Evolutionary conservation across 78 protist genomes (phyloP), one percentile per base, ranked within the genome.

Genomic region (Monocercomonoides exilis): DNA sequence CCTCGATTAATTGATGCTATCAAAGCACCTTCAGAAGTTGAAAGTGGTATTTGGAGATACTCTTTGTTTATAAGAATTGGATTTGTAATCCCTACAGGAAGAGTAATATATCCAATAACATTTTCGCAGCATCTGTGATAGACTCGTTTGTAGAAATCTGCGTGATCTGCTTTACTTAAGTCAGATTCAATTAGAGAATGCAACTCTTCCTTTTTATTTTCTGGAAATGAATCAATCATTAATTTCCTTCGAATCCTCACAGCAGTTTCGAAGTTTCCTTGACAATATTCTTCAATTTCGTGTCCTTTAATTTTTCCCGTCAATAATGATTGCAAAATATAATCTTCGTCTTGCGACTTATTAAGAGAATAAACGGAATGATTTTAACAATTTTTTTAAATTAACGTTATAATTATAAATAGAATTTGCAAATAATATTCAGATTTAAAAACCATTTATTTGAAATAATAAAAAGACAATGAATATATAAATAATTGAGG

Each of bases 11-110:
- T 91, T 41, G 86, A 34, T 21, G 96, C 97, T 5, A 95, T 87
- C 29, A 95, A 88, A 33, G 84, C 33, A 5, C 33, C 97, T 84
- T 95, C 97, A n/a, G 94, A 91, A 43, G 97, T 95, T 11, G 97
- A 95, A 93, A 95, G 77, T 45, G 97, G 97, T 1, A 95, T 45
- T 6, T 34, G n/a, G 36, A 6, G 3, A 34, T 34, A 4, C 38
- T 6, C 41, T 4, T 91, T 92, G 70, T 95, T 84, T 44, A 95
- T 5, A 5, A 84, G 36, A 41, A 94, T 42, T n/a, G 97, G 97
- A 0, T 96, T 96, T 0, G 91, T 94, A 43, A 90, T 11, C 33
- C 95, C 95, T 3, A 91, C 42, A 21, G 92, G 87, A 42, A 91
- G 45, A 21, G 88, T 82, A 3, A 82, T 81, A 34, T 21, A 86